These are phyloP conservation scores for Lenwebbia sp. DNA, from an alignment of 345 rosid species.

Conservation along the genomic window DNA sequence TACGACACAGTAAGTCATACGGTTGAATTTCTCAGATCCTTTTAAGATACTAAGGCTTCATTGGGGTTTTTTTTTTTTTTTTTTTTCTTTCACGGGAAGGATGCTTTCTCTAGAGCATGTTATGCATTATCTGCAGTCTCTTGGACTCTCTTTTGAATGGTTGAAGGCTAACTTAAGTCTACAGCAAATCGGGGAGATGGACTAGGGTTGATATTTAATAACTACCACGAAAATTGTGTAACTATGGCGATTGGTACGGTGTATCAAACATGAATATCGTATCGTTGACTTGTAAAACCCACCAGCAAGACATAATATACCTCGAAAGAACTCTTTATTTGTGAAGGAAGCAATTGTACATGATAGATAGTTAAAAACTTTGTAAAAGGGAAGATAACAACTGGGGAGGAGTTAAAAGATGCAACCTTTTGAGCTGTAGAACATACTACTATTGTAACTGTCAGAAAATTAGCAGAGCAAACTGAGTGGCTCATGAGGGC, in stretches of 20 bases:
- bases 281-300: not conserved
- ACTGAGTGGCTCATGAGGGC: not conserved
- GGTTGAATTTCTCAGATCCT: not conserved
- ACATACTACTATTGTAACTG: not conserved
- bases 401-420: not conserved
- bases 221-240: not conserved
- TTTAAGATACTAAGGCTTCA: not conserved
- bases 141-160: not conserved
- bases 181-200: not conserved
- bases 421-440: not conserved
- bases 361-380: not conserved
- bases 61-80: not conserved
- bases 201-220: not conserved
- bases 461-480: not conserved
- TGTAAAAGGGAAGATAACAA: not conserved
- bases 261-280: not conserved
- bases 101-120: not conserved
- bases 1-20: not conserved
- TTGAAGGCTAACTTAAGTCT: not conserved
- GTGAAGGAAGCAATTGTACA: not conserved
- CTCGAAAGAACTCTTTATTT: not conserved
- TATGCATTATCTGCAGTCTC: not conserved
- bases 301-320: not conserved
- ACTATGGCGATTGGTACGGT: not conserved
- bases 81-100: not conserved